Evolutionary conservation across 192 early-diverging fungal species (phyloP).

Genomic region (Backusella sp.): DNA sequence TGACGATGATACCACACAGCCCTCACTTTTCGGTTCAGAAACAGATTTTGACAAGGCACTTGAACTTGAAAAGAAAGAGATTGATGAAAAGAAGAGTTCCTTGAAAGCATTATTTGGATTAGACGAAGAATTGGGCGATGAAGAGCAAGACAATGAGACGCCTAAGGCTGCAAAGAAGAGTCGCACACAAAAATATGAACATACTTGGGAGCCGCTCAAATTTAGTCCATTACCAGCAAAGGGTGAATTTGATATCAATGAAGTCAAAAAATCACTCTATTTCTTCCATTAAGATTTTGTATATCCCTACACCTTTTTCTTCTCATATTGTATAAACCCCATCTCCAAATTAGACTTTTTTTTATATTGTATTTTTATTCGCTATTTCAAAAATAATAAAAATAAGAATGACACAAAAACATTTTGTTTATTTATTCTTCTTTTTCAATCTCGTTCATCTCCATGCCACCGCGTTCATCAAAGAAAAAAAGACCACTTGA

Average conservation of each 20-base stretch:
- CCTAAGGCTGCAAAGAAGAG: conserved; percentile 27
- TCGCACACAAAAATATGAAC: conserved; percentile 25
- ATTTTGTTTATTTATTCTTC: background rate
- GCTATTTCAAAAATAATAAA: background rate
- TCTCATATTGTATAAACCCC: background rate
- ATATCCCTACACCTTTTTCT: background rate
- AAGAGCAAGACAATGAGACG: conserved; percentile 40
- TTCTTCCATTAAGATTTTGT: conserved; percentile 81
- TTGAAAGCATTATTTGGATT: conserved; percentile 27
- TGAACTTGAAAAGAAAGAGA: conserved; percentile 14
- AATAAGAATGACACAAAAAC: conserved; percentile 3
- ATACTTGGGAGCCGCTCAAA: conserved; percentile 55
- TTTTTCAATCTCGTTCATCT: background rate
- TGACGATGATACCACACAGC: background rate
- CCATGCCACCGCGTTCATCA: background rate
- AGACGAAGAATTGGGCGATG: conserved; percentile 48
- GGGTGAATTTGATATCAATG: conserved; percentile 83
- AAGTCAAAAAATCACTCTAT: conserved; percentile 80
- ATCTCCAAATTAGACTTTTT: background rate
- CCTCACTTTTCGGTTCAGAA: background rate
- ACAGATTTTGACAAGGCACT: conserved; percentile 9
- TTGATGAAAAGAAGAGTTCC: conserved; percentile 11
- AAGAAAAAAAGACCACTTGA: background rate
- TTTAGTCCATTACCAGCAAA: conserved; percentile 76
- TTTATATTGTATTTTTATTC: background rate